Evolutionary conservation across 2,329 filamentous ascomycete species (phyloP).

Genomic region (Aspergillus amoenus): DNA sequence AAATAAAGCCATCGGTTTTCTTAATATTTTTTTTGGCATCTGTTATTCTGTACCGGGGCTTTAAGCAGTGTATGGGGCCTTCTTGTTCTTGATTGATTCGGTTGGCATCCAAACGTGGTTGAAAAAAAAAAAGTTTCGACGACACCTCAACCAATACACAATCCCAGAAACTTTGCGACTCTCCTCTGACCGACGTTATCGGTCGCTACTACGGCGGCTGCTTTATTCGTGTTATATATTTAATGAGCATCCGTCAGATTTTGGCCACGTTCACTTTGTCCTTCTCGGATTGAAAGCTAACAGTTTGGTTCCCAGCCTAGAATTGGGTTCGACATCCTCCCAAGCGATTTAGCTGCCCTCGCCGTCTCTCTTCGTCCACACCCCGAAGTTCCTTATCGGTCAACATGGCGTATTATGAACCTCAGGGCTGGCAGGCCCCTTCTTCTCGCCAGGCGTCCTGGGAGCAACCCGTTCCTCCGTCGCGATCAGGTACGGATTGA

Average conservation of each 20-base stretch:
- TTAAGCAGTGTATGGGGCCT: neutral
- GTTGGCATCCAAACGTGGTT: neutral
- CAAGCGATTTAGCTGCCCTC: constrained; percentile 25
- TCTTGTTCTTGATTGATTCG: neutral
- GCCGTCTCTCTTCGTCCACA: constrained; percentile 20
- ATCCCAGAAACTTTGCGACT: constrained; percentile 4
- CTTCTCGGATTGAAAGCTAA: constrained; percentile 14
- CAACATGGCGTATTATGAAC: constrained; percentile 69
- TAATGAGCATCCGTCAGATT: neutral
- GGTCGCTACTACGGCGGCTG: constrained; percentile 15
- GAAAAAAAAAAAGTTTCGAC: constrained; percentile 12
- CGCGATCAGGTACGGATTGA: constrained; percentile 63
- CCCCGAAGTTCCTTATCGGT: constrained; percentile 15
- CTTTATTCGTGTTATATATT: neutral
- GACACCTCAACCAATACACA: constrained; percentile 10
- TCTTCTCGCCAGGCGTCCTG: constrained; percentile 63
- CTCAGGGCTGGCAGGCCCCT: constrained; percentile 62
- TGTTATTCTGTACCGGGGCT: too few relatives aligned
- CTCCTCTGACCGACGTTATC: constrained; percentile 15
- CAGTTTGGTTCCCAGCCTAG: constrained; percentile 17
- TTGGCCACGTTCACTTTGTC: neutral
- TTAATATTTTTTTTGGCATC: neutral
- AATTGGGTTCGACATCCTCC: constrained; percentile 26
- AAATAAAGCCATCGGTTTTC: neutral
- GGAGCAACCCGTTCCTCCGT: constrained; percentile 71